These are phyloP conservation scores for Saccharomycopsis capsularis DNA, from an alignment of 805 yeast genomes.

Conservation along the genomic window DNA sequence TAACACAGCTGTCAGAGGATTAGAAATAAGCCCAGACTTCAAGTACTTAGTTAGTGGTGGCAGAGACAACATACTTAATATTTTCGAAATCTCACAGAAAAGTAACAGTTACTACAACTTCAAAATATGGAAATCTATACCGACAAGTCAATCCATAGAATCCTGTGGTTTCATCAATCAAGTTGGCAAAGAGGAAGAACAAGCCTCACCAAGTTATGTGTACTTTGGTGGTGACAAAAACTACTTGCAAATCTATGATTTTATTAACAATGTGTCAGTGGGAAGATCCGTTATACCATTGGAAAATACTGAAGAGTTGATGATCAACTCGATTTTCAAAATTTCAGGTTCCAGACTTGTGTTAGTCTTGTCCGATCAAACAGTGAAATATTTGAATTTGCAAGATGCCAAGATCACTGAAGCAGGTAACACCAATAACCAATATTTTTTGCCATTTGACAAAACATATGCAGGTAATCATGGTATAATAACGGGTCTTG, in stretches of 20 bases:
- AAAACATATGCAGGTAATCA: conserved; percentile 83
- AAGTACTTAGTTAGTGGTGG: conserved; percentile 70
- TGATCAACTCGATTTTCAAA: conserved; percentile 37
- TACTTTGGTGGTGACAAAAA: conserved; percentile 77
- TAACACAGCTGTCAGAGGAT: conserved; percentile 76
- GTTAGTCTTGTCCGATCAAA: conserved; percentile 76
- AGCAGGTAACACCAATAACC: conserved; percentile 27
- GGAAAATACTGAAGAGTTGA: conserved; percentile 62
- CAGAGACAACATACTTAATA: conserved; percentile 69
- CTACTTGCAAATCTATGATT: conserved; percentile 58
- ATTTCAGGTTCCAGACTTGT: conserved; percentile 34
- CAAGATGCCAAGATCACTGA: conserved; percentile 27
- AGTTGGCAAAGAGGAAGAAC: conserved; percentile 27
- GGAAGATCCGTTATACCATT: conserved; percentile 39
- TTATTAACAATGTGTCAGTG: conserved; percentile 37
- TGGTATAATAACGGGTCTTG: conserved; percentile 89
- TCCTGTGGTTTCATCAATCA: conserved; percentile 50
- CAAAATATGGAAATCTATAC: conserved; percentile 58
- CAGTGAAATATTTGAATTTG: conserved; percentile 48
- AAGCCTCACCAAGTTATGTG: conserved; percentile 3
- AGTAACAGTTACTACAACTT: conserved; percentile 23
- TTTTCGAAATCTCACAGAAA: conserved; percentile 47
- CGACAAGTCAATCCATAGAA: conserved; percentile 69
- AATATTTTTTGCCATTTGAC: conserved; percentile 34
- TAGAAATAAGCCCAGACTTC: conserved; percentile 54